These are phyloP conservation scores for Polysphondylium violaceum DNA, from an alignment of 78 protist genomes.

Conservation along the genomic window DNA sequence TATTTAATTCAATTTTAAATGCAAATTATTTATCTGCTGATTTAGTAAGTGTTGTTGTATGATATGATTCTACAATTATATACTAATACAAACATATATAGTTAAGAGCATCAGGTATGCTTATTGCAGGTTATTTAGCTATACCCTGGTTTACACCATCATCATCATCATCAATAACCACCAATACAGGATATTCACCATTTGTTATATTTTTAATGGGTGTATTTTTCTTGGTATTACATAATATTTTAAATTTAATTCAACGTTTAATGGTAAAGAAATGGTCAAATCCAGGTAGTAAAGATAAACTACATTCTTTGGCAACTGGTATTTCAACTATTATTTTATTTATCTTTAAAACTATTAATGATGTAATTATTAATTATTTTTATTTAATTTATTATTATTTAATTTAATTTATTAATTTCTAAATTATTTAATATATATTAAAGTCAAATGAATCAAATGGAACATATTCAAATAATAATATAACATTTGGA, in stretches of 20 bases:
- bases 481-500: not conserved
- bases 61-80: not conserved
- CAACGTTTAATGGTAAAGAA: not conserved
- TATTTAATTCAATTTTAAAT: conserved; percentile 16
- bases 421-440: conserved; percentile 1
- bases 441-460: not conserved
- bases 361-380: not conserved
- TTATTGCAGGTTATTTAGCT: conserved; percentile 39
- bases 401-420: no score
- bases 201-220: conserved; percentile 25
- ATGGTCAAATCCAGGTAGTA: conserved; percentile 11
- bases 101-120: conserved; percentile 65
- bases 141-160: conserved; percentile 50
- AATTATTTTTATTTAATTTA: no score
- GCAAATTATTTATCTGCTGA: conserved; percentile 52
- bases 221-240: conserved; percentile 5
- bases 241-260: not conserved
- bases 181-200: not conserved
- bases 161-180: not conserved
- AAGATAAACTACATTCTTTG: conserved; percentile 5
- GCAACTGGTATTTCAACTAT: conserved; percentile 26
- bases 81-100: not conserved
- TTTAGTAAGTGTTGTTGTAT: conserved; percentile 10
- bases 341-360: conserved; percentile 1
- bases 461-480: not conserved